Base-by-base conservation (phyloP, 2,329 filamentous ascomycete genomes). In the Amylocarpus encephaloides region DNA sequence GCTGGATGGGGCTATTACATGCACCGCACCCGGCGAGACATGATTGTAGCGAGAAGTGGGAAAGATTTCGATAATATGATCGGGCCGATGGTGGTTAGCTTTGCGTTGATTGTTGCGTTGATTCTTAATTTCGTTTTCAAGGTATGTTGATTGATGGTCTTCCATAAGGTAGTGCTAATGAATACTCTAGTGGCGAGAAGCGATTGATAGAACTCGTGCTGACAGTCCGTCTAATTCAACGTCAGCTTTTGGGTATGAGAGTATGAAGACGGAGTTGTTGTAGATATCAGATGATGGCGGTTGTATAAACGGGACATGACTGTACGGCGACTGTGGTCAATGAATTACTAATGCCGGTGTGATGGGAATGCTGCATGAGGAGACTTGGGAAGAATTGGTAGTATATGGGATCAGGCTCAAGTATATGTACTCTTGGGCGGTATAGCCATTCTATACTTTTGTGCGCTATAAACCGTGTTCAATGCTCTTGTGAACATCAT, bases 41-140 rank as follows among this genome's bases (percentile, higher is more conserved):
- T 97, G 76, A 98, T 98, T 64, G 68, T 85, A 35, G 81, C 88
- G 67, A 76, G 93, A 57, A 95, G 89, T 63, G 90, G 89, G 9
- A 92, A 86, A 68, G 91, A 97, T 62, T 94, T 98, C 68, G 92
- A 98, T 68, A 93, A 90, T 61, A 73, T 92, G 63, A 69, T 88
- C 52, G 93, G 93, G 0, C 93, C 93, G 1, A 70, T 96, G 49
- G 76, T 94, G 7, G 84, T 97, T 39, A 93, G 88, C 63, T 69
- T 85, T 34, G 87, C 90, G 3, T 67, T 98, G 65, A 84, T 88
- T 55, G 64, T 85, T 44, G 90, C 91, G 6, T 69, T 98, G 64
- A 75, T 89, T 52, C 66, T 95, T 61, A 98, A 98, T 67, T 95
- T 97, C 71, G 79, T 78, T 19, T 89, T 97, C 67, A 90, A 92